Evolutionary conservation across 78 protist genomes (phyloP).

Genomic region (slime mould (Dictyostelium discoideum)): DNA sequence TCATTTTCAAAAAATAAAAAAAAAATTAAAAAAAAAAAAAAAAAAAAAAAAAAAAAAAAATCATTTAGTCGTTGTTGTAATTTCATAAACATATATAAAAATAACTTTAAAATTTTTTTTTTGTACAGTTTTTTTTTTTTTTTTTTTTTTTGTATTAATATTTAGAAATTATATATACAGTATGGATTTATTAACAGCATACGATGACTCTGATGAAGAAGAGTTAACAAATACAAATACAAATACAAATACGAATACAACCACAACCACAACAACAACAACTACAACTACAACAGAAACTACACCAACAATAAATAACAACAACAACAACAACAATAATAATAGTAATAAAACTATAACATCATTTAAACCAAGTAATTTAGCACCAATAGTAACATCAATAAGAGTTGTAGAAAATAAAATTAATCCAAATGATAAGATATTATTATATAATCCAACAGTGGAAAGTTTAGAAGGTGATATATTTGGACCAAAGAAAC

Average conservation of each 20-base stretch:
- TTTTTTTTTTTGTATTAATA: neutral
- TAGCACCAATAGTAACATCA: neutral
- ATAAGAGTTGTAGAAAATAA: constrained; percentile 46
- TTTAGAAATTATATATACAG: neutral
- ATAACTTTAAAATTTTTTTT: neutral
- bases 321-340: neutral
- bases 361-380: constrained; percentile 42
- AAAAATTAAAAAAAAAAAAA: neutral
- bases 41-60: neutral
- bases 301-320: neutral
- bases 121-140: neutral
- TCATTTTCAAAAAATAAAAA: neutral
- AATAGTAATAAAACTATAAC: neutral
- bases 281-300: neutral
- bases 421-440: constrained; percentile 21
- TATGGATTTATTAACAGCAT: neutral
- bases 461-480: constrained; percentile 31
- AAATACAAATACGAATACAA: neutral
- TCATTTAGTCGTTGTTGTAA: neutral
- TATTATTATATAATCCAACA: constrained; percentile 57
- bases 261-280: neutral
- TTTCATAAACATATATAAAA: neutral
- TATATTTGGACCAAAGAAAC: constrained; percentile 45
- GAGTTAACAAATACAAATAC: neutral
- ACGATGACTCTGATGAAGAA: neutral